phyloP scores from a whole-genome alignment of 2,329 filamentous ascomycete genomes.

The Ambrosiella xylebori region DNA sequence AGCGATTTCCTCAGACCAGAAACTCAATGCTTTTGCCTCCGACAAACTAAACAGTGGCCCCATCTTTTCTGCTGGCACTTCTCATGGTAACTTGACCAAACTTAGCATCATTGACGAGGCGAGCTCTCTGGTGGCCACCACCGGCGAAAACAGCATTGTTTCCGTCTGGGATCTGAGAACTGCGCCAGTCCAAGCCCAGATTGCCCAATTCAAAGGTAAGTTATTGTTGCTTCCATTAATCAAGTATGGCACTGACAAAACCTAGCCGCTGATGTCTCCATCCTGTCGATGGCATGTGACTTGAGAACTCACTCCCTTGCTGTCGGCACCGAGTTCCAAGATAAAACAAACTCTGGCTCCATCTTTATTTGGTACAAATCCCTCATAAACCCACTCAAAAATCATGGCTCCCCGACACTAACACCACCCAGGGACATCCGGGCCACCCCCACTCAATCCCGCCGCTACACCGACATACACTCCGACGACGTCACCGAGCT shows the following conservation, averaged over 20 bases:
- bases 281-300: slow-evolving; percentile 50
- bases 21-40: slow-evolving; percentile 7
- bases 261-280: slow-evolving; percentile 21
- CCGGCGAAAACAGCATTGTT: slow-evolving; percentile 54
- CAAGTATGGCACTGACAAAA: slow-evolving; percentile 1
- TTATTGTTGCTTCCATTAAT: neutral
- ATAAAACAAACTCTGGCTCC: slow-evolving; percentile 42
- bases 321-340: slow-evolving; percentile 55
- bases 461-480: slow-evolving; percentile 46
- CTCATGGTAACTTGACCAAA: slow-evolving; percentile 47
- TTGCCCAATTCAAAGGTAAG: slow-evolving; percentile 28
- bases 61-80: slow-evolving; percentile 21
- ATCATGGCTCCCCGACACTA: neutral
- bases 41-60: slow-evolving; percentile 31
- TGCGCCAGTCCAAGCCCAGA: slow-evolving; percentile 23
- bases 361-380: slow-evolving; percentile 41
- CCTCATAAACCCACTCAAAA: neutral
- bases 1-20: slow-evolving; percentile 10
- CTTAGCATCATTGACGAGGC: slow-evolving; percentile 36
- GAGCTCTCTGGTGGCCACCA: slow-evolving; percentile 43
- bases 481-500: slow-evolving; percentile 49
- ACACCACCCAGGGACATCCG: slow-evolving; percentile 36
- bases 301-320: slow-evolving; percentile 41
- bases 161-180: slow-evolving; percentile 47
- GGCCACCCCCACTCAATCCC: slow-evolving; percentile 27